A percentile compares a stretch with the other conserved stretches of the same genome.
phyloP scores from a whole-genome alignment of 2,329 filamentous ascomycete species.

The Clonostachys rosea region DNA sequence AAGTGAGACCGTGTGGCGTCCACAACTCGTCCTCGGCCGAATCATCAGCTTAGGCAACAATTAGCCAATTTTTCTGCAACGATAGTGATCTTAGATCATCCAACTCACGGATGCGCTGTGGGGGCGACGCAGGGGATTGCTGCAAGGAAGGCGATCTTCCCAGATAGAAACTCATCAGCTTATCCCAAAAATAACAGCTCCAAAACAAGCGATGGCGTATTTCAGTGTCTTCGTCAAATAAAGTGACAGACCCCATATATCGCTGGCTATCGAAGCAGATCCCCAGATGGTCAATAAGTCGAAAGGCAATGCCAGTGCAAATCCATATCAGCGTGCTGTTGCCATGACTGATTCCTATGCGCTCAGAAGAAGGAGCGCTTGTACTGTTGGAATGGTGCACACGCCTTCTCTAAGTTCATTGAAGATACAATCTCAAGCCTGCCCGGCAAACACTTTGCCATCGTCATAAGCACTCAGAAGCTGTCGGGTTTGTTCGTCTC shows the following conservation, averaged over 20 bases:
- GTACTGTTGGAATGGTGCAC: slow-evolving; percentile 17
- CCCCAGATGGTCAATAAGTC: slow-evolving; percentile 15
- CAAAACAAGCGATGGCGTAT: slow-evolving; percentile 15
- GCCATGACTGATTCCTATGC: slow-evolving; percentile 15
- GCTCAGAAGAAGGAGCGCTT: slow-evolving; percentile 18
- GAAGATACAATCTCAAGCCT: no score
- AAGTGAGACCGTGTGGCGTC: slow-evolving; percentile 6
- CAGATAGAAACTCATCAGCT: slow-evolving; percentile 16
- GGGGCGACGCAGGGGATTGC: background rate
- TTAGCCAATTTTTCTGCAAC: no score
- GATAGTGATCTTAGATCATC: no score
- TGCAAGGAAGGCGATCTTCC: slow-evolving; percentile 11
- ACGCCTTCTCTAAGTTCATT: slow-evolving; percentile 3
- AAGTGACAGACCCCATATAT: background rate
- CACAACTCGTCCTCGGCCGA: slow-evolving; percentile 9
- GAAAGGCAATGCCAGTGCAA: slow-evolving; percentile 21
- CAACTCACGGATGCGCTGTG: no score
- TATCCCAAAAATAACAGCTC: slow-evolving; percentile 21
- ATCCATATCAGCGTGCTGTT: slow-evolving; percentile 20
- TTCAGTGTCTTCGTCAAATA: slow-evolving; percentile 14
- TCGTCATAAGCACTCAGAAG: slow-evolving; percentile 5
- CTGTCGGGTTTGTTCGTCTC: slow-evolving; percentile 10
- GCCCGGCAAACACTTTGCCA: no score
- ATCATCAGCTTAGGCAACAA: slow-evolving; percentile 7
- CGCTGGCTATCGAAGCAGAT: background rate